Evolutionary conservation across 2,329 filamentous ascomycete genomes (phyloP).

Genomic region (Trichophyton rubrum): DNA sequence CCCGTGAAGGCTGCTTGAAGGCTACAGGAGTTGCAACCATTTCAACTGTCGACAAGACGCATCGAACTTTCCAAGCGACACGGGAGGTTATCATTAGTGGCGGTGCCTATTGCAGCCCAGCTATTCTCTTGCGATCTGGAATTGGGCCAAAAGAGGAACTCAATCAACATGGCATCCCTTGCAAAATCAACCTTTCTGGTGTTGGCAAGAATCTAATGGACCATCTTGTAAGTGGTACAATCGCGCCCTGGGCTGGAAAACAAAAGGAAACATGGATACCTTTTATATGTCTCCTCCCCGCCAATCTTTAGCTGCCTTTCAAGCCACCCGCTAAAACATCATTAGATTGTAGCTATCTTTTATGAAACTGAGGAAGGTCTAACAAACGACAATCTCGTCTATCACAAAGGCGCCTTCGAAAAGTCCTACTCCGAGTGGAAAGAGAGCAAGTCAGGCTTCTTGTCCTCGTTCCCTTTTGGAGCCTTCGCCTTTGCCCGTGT

Average conservation of each 20-base stretch:
- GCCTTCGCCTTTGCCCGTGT: conserved; percentile 51
- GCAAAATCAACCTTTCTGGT: conserved; percentile 20
- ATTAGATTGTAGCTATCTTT: conserved; percentile 46
- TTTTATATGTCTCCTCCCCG: background rate
- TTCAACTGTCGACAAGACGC: conserved; percentile 22
- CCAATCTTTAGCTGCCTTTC: background rate
- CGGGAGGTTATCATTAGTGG: conserved; percentile 40
- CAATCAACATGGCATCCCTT: conserved; percentile 16
- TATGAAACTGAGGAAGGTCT: conserved; percentile 45
- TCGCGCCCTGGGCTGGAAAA: background rate
- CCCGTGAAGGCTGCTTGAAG: conserved; percentile 23
- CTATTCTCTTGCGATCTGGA: conserved; percentile 42
- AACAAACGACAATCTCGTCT: conserved; percentile 46
- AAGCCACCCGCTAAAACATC: background rate
- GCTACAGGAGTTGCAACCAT: conserved; percentile 28
- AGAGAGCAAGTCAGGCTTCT: conserved; percentile 44
- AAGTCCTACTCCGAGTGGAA: conserved; percentile 45
- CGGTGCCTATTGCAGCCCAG: conserved; percentile 43
- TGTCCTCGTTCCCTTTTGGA: conserved; percentile 52
- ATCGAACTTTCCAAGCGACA: conserved; percentile 36
- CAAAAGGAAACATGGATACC: background rate
- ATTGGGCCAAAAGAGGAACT: conserved; percentile 29
- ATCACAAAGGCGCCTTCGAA: conserved; percentile 41
- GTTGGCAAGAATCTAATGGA: conserved; percentile 31
- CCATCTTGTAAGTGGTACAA: conserved; percentile 29